Percentiles rank a stretch among this genome's conserved stretches.
Conservation (phyloP, 2,329 filamentous ascomycete species). For the Fonsecaea multimorphosa region DNA sequence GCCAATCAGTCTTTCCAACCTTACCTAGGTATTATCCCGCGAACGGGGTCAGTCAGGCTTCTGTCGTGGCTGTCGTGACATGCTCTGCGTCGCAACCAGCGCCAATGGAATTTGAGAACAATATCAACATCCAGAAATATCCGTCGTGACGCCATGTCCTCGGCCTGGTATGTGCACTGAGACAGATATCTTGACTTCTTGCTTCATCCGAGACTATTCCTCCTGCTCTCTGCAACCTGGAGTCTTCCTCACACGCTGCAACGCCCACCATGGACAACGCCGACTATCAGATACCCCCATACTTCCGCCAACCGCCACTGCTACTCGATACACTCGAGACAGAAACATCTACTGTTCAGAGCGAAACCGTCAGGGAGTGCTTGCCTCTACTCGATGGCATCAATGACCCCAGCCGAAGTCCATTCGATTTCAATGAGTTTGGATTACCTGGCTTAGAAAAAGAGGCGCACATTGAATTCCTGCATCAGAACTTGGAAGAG, state of each 20-base stretch:
- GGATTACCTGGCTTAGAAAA: slow-evolving; percentile 78
- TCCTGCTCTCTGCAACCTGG: not conserved
- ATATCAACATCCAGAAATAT: slow-evolving; percentile 24
- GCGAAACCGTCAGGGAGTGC: slow-evolving; percentile 71
- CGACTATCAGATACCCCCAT: slow-evolving; percentile 43
- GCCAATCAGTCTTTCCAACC: not conserved
- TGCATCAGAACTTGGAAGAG: slow-evolving; percentile 57
- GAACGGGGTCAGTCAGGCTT: not conserved
- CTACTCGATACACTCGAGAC: slow-evolving; percentile 72
- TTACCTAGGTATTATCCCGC: not conserved
- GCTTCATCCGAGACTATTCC: not conserved
- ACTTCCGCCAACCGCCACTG: slow-evolving; percentile 58
- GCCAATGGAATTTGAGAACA: slow-evolving; percentile 29
- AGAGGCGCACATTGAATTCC: slow-evolving; percentile 57
- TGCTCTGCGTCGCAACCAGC: slow-evolving; percentile 8
- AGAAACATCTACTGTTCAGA: slow-evolving; percentile 70
- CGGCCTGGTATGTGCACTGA: not conserved
- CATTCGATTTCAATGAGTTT: slow-evolving; percentile 66
- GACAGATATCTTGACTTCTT: not conserved
- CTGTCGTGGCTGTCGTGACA: not conserved
- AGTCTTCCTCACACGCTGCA: not conserved
- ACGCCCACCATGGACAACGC: slow-evolving; percentile 21
- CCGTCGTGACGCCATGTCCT: not conserved
- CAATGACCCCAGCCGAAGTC: slow-evolving; percentile 49
- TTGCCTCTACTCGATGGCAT: slow-evolving; percentile 68